Evolutionary conservation across 257 asterid genomes (phyloP).

Genomic region (Penstemon eatonii): DNA sequence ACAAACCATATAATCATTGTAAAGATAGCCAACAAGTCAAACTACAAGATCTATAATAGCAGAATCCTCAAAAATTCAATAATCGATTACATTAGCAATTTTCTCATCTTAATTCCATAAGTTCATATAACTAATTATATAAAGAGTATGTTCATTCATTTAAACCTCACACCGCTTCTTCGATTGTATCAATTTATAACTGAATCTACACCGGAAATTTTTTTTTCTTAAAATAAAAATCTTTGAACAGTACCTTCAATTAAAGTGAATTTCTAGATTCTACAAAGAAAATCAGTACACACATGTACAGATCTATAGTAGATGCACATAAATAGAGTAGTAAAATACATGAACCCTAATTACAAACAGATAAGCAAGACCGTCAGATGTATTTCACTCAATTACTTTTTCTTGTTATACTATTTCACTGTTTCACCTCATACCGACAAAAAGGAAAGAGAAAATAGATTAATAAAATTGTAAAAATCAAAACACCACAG

Average conservation of each 20-base stretch:
- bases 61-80: neutral
- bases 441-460: neutral
- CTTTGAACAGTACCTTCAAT: neutral
- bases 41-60: neutral
- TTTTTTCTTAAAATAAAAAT: neutral
- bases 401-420: too few relatives aligned
- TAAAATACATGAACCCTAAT: conserved; percentile 16
- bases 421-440: neutral
- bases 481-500: conserved; percentile 15
- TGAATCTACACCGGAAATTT: too few relatives aligned
- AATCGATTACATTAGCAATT: neutral
- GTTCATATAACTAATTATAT: neutral
- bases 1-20: neutral
- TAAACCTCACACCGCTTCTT: too few relatives aligned
- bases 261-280: conserved; percentile 5
- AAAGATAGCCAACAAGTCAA: neutral
- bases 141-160: neutral
- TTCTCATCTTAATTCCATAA: conserved; percentile 13
- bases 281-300: neutral
- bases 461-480: conserved; percentile 25
- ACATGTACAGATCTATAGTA: neutral
- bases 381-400: too few relatives aligned
- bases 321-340: neutral
- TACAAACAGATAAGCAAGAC: too few relatives aligned
- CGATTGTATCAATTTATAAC: neutral